Evolutionary conservation across 345 rosid species (phyloP), one percentile per base, ranked within the genome.

Genomic region (Sonneratia alba): DNA sequence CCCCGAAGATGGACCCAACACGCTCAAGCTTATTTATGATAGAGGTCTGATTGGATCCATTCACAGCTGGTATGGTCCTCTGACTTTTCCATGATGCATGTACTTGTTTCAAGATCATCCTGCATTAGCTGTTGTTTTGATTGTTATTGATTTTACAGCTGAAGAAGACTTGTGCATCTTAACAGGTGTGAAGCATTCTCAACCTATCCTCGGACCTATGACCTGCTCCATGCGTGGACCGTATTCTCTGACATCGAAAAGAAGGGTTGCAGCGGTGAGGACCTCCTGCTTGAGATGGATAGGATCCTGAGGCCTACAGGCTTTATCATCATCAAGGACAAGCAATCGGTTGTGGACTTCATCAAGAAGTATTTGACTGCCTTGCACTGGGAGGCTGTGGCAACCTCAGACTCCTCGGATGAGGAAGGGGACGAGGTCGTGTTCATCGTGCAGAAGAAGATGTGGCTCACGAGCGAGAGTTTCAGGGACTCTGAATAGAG

Each of bases 131-230:
- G 45, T 42, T 42, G 6, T 42, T 42, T 4, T 42, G 6, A 42
- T 42, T 42, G 51, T 13, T 47, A 47, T 47, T 47, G 51, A 47
- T 47, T 47, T 4, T 67, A 37, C 14, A 67, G 12, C 27, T 14
- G 4, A 11, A 7, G 19, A 19, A 4, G 56, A 1, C 1, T 43
- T 43, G 36, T 37, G 21, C 27, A 11, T n/a, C 22, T 69, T 66
- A 57, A 59, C 84, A 94, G 98, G 98, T 94, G 98, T 67, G 96
- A 94, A 75, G 86, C 98, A 74, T 94, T 57, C 78, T 94, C 98
- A 59, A 88, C 91, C 7, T 94, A 94, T 24, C 98, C 98, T 4
- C 81, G 98, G 74, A 94, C 98, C 22, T 94, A 88, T n/a, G 98
- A 94, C 85, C 77, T 91, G 47, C 90, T 91, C 45, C 97, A 91